These are phyloP conservation scores for Apiosordaria backusii DNA, from an alignment of 495 filamentous ascomycete genomes.

Conservation along the genomic window DNA sequence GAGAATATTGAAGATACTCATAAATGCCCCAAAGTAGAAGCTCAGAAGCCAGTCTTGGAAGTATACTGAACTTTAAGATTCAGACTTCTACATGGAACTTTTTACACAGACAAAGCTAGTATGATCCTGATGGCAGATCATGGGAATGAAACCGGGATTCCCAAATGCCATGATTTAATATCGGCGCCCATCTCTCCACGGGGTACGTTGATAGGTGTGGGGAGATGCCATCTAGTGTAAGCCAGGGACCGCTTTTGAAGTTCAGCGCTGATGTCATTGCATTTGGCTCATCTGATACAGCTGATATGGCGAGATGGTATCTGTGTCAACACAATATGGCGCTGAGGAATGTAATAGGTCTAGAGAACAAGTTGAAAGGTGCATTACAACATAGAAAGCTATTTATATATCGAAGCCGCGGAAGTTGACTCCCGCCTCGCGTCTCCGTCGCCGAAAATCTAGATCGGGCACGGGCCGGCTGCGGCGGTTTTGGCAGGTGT, in stretches of 20 bases:
- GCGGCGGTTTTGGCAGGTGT: background rate
- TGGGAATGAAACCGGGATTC: background rate
- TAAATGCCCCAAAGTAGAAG: too few relatives aligned
- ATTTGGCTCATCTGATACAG: background rate
- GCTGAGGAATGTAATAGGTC: too few relatives aligned
- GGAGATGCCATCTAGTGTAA: background rate
- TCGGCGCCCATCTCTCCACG: background rate
- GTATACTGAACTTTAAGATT: too few relatives aligned
- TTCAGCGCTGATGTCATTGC: background rate
- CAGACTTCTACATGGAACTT: background rate
- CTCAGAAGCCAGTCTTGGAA: too few relatives aligned
- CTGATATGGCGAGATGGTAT: background rate
- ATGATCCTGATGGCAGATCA: background rate
- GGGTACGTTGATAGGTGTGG: background rate
- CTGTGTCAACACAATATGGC: background rate
- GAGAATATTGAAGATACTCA: too few relatives aligned
- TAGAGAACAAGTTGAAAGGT: background rate
- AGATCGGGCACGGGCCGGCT: slow-evolving; percentile 1
- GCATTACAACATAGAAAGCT: background rate
- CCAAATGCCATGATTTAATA: background rate
- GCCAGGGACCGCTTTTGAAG: background rate
- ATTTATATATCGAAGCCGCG: background rate
- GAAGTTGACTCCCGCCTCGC: slow-evolving; percentile 4
- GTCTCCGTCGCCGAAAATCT: slow-evolving; percentile 4
- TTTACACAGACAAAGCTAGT: background rate